phyloP scores from a whole-genome alignment of 2,329 filamentous ascomycete species.

The Sporothrix globosa region DNA sequence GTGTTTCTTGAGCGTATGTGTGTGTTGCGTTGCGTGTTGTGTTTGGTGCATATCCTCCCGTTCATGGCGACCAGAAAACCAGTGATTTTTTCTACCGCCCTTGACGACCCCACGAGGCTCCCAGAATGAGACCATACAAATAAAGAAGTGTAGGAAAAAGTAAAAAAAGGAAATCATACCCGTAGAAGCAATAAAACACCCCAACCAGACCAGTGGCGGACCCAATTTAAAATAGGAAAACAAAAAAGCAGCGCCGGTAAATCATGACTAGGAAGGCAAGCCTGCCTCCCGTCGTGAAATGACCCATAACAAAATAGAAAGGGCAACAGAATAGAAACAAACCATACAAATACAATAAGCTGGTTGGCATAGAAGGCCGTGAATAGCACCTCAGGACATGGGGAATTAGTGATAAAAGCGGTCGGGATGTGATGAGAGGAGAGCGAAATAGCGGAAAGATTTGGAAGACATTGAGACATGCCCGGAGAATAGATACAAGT shows the following conservation, averaged over 20 bases:
- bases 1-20: neutral
- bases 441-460: neutral
- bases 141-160: neutral
- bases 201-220: neutral
- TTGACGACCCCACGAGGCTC: neutral
- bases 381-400: neutral
- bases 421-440: neutral
- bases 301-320: neutral
- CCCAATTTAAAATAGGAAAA: neutral
- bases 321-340: neutral
- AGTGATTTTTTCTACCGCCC: conserved; percentile 25
- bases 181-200: conserved; percentile 1
- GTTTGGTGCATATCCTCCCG: conserved; percentile 18
- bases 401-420: neutral
- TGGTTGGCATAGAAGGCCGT: neutral
- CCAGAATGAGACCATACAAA: neutral
- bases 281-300: conserved; percentile 7
- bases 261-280: conserved; percentile 5
- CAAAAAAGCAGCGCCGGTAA: neutral
- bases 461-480: neutral
- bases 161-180: neutral
- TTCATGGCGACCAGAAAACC: conserved; percentile 21
- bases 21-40: conserved; percentile 10
- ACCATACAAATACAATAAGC: conserved; percentile 21
- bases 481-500: neutral